Evolutionary conservation across 257 asterid species (phyloP).

Genomic region (Lavandula angustifolia): DNA sequence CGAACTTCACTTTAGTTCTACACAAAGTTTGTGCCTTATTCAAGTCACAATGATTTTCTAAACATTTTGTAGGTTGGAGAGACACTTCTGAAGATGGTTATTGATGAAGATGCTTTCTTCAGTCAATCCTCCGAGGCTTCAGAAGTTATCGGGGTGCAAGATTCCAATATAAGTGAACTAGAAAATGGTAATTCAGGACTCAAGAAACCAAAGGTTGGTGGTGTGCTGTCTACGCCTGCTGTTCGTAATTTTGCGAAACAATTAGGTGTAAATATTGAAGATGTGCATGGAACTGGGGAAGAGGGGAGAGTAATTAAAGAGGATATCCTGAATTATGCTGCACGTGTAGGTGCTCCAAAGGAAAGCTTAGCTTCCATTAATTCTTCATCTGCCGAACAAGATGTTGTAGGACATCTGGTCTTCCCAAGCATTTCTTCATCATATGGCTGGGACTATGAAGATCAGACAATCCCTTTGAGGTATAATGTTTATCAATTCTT

Average conservation of each 20-base stretch:
- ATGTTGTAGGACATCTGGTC: conserved; percentile 33
- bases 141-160: conserved; percentile 41
- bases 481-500: conserved; percentile 28
- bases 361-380: conserved; percentile 34
- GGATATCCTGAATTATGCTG: conserved; percentile 63
- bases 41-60: conserved; percentile 19
- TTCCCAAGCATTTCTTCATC: conserved; percentile 39
- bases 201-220: conserved; percentile 40
- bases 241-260: conserved; percentile 82
- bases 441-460: conserved; percentile 53
- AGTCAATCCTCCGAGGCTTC: conserved; percentile 36
- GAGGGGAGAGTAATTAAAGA: conserved; percentile 75
- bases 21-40: conserved; percentile 14
- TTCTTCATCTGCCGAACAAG: conserved; percentile 33
- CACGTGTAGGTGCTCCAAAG: conserved; percentile 47
- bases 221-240: conserved; percentile 74
- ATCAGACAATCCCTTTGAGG: conserved; percentile 68
- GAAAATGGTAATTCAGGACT: conserved; percentile 42
- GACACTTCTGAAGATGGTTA: conserved; percentile 70
- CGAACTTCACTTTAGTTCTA: background rate
- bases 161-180: conserved; percentile 33
- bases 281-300: conserved; percentile 74
- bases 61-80: conserved; percentile 77
- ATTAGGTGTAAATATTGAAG: conserved; percentile 59
- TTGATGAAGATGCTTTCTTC: conserved; percentile 50